These are phyloP conservation scores for Leccinum fuscescens DNA, from an alignment of 1,284 basidiomycete genomes.

Conservation along the genomic window DNA sequence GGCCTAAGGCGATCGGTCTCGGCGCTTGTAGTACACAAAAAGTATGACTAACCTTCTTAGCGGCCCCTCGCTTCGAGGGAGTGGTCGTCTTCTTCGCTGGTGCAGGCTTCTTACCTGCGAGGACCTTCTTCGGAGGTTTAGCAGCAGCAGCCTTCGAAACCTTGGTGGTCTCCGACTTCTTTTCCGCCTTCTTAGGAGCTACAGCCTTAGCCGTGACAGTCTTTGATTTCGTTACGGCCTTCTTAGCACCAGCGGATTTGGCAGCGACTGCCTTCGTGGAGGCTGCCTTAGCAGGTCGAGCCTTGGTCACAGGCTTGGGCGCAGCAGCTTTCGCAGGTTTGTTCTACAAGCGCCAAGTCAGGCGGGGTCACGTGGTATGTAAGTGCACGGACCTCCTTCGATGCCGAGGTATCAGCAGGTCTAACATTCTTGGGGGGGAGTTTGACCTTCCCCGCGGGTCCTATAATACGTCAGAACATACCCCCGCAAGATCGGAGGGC, in stretches of 20 bases:
- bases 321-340: constrained; percentile 48
- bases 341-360: constrained; percentile 43
- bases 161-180: constrained; percentile 25
- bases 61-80: constrained; percentile 46
- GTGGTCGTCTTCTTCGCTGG: constrained; percentile 49
- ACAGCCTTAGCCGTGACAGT: constrained; percentile 21
- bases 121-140: constrained; percentile 31
- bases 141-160: constrained; percentile 19
- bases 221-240: constrained; percentile 19
- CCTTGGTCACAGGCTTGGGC: constrained; percentile 33
- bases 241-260: constrained; percentile 22
- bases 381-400: constrained; percentile 62
- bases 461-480: constrained; percentile 36
- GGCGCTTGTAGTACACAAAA: neutral
- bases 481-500: constrained; percentile 3
- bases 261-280: constrained; percentile 18
- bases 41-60: constrained; percentile 49
- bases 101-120: constrained; percentile 42
- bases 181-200: constrained; percentile 28
- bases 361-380: constrained; percentile 25
- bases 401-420: constrained; percentile 47
- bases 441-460: constrained; percentile 81
- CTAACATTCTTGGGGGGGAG: constrained; percentile 65
- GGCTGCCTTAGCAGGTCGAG: constrained; percentile 32
- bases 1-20: constrained; percentile 34